Evolutionary conservation across 352 stramenopile species (phyloP), one percentile per base, ranked within the genome.

Genomic region (Pythium volutum): DNA sequence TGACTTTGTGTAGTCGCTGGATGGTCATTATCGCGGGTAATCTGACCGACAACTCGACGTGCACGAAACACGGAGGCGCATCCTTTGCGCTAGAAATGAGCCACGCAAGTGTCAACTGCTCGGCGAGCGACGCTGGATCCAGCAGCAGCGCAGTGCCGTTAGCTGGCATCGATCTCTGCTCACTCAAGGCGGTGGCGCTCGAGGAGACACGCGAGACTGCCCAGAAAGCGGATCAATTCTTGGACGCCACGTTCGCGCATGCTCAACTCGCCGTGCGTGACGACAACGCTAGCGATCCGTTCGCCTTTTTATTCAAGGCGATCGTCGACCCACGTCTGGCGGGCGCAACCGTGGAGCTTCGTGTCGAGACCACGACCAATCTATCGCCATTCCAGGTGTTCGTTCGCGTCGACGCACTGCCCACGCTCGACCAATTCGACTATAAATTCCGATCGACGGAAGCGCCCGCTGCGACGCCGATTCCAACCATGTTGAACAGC

Each of bases 31-130:
- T 69, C 38, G 22, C 33, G 11, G 62, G 53, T 12, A 59, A 69
- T 20, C 2, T 63, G 48, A 58, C 29, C 1, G 31, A 69, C 29
- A 64, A 69, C 7, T 64, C 62, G 6, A 64, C 39, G 2, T 69
- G 62, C 41, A 20, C 31, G 1, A 31, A 18, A 1, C 63, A 69
- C 18, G 54, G 46, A 2, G 62, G 62, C 2, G 48, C 38, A 9
- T 36, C 48, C 9, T 69, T 69, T 42, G 51, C 31, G 10, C 42
- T 69, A 8, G 25, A 59, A 47, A 16, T 31, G 4, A 29, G 10
- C 0, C 42, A 55, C 23, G 27, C n/a, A 4, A 41, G 14, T 4
- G 1, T 18, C 6, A 59, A 59, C 18, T 69, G 62, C 29, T 62
- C 60, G 4, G 4, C 2, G 15, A 31, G 26, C 27, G 41, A 59